Conservation (phyloP, 495 filamentous ascomycete genomes). For the Trichoderma erinaceum region DNA sequence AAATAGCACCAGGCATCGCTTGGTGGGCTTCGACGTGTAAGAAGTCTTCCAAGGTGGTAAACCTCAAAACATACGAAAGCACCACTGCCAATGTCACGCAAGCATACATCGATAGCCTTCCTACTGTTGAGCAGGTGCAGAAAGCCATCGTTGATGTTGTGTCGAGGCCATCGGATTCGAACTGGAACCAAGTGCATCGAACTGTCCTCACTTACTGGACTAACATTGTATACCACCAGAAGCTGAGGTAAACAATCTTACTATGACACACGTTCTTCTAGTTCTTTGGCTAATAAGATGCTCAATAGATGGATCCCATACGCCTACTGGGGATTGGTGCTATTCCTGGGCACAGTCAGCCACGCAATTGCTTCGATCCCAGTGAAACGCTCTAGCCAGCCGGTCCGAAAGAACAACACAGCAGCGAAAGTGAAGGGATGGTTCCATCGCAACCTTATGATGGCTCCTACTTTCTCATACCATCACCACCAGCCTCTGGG, state of each 20-base stretch:
- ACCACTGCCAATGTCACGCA: conserved; percentile 2
- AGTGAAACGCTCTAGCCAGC: conserved; percentile 1
- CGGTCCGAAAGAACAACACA: conserved; percentile 4
- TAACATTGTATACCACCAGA: not conserved
- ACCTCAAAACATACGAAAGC: not conserved
- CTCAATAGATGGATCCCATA: not conserved
- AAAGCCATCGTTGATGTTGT: not conserved
- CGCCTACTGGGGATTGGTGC: not conserved
- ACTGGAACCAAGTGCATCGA: not conserved
- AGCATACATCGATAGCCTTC: not conserved
- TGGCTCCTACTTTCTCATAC: conserved; percentile 8
- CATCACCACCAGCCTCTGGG: conserved; percentile 4
- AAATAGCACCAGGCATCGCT: not conserved
- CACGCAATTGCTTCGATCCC: not conserved
- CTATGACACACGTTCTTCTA: not conserved
- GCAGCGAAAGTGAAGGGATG: not conserved
- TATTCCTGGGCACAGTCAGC: not conserved
- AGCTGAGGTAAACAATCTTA: not conserved
- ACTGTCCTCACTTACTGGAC: not conserved
- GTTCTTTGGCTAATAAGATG: not conserved
- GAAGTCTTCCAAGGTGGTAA: not conserved
- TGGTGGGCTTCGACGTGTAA: conserved; percentile 2
- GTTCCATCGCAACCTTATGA: conserved; percentile 12
- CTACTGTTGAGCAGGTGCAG: not conserved
- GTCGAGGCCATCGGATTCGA: not conserved